Conservation (phyloP, 306 rosid species). For the Vigna unguiculata region DNA sequence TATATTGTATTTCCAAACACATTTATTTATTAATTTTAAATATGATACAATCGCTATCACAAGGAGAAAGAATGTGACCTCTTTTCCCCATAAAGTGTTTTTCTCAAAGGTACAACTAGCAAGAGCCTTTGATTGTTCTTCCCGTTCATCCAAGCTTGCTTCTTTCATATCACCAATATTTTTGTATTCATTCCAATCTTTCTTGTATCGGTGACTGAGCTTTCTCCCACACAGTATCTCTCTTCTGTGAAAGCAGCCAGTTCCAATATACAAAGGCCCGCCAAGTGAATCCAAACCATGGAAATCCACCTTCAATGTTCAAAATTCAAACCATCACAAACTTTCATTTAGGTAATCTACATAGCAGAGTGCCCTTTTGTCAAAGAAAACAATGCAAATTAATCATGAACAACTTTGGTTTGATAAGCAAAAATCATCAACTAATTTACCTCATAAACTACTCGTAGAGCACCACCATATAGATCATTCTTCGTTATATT, state of each 20-base stretch:
- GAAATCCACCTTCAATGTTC: constrained; percentile 60
- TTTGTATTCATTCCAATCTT: constrained; percentile 46
- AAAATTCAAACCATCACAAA: constrained; percentile 1
- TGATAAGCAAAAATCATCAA: neutral
- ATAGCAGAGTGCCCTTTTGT: neutral
- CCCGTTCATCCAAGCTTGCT: constrained; percentile 46
- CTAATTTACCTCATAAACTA: constrained; percentile 26
- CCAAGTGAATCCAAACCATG: constrained; percentile 74
- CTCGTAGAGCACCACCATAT: constrained; percentile 50
- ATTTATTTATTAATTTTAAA: no score
- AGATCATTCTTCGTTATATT: constrained; percentile 70
- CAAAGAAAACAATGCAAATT: neutral
- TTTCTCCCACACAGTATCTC: constrained; percentile 68
- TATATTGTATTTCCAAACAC: no score
- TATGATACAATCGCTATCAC: no score
- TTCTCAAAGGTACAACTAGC: constrained; percentile 73
- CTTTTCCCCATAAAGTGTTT: constrained; percentile 83
- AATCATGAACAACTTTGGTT: neutral
- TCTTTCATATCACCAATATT: constrained; percentile 30
- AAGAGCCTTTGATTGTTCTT: constrained; percentile 63
- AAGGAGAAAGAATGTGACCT: constrained; percentile 52
- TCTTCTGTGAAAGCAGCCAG: constrained; percentile 85
- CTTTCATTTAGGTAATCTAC: neutral
- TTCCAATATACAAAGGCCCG: constrained; percentile 75
- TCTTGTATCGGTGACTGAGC: constrained; percentile 45